Conservation (phyloP, 2,329 filamentous ascomycete genomes). For the Coniosporium tulheliwenetii region DNA sequence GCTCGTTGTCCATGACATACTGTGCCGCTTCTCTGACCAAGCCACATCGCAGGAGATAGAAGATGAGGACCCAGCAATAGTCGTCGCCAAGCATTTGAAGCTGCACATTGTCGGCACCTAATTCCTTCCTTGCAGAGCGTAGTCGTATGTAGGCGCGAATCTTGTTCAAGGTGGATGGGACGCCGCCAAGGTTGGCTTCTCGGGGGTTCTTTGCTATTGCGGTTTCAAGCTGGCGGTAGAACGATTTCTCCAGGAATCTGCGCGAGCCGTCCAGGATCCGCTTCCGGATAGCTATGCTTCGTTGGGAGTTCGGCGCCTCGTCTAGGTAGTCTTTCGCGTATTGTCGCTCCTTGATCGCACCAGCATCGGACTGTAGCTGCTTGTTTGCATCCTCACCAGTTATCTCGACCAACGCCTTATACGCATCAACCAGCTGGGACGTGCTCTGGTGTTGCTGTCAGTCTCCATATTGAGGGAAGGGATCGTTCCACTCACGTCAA, state of each 20-base stretch:
- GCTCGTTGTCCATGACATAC: slow-evolving; percentile 68
- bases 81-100: slow-evolving; percentile 66
- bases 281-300: slow-evolving; percentile 54
- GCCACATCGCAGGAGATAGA: slow-evolving; percentile 76
- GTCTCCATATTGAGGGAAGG: background rate
- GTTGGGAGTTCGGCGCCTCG: slow-evolving; percentile 48
- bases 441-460: slow-evolving; percentile 37
- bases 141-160: slow-evolving; percentile 84
- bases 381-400: slow-evolving; percentile 54
- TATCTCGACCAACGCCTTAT: slow-evolving; percentile 65
- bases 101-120: slow-evolving; percentile 66
- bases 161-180: slow-evolving; percentile 77
- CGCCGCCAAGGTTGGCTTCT: slow-evolving; percentile 78
- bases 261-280: slow-evolving; percentile 69
- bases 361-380: slow-evolving; percentile 42
- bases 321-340: slow-evolving; percentile 67
- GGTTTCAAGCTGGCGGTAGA: slow-evolving; percentile 61
- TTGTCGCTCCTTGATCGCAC: slow-evolving; percentile 56
- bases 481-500: slow-evolving; percentile 33
- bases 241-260: slow-evolving; percentile 64
- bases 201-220: slow-evolving; percentile 69
- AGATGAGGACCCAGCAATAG: slow-evolving; percentile 86
- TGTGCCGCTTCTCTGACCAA: slow-evolving; percentile 70
- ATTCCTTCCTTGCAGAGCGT: slow-evolving; percentile 62
- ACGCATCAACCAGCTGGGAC: slow-evolving; percentile 65